Base-by-base conservation (phyloP, 2,329 filamentous ascomycete genomes). In the Sclerotiophoma versabilis region DNA sequence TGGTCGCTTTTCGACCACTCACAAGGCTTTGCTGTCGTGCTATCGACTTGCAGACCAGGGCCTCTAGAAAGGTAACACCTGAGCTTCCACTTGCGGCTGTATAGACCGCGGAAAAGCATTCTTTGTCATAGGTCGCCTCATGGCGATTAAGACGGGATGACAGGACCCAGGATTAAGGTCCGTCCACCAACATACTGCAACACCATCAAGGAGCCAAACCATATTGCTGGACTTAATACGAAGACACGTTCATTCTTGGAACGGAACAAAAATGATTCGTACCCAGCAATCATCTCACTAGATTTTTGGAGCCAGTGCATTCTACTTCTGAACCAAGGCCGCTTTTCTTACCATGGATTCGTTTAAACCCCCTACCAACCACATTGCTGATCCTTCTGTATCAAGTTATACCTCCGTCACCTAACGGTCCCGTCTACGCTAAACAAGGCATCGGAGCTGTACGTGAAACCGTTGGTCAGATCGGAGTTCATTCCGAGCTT, bases 401-500 rank as follows among this genome's bases (percentile, higher is more conserved):
- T 49, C 32, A 49, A 49, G 51, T 17, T 34, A 45, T 36, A 49
- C 22, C 38, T 49, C 51, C 45, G 51, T 32, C 29, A 33, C 27
- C 45, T 44, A 49, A 54, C 33, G 32, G 25, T 39, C 17, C 12
- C 22, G 26, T 39, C 29, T 23, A 45, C 27, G 34, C 51, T 49
- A 54, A 39, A 5, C 26, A 7, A 37, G n/a, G 32, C 14, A 34
- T 27, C 11, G 33, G 32, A 44, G 34, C 20, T 32, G 23, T 38
- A 39, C 17, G 22, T 49, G 51, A 54, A 54, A 54, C 51, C 44
- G 33, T 20, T 49, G 45, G 22, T 45, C 45, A 44, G 22, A 33
- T 44, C 50, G 50, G 51, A 54, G 51, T 54, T 29, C 23, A 49
- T 15, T 54, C 51, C 44, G 51, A 39, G 29, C n/a, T 2, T 29